These are phyloP conservation scores for Candida rishiriensis DNA, from an alignment of 805 yeast genomes.

Conservation along the genomic window DNA sequence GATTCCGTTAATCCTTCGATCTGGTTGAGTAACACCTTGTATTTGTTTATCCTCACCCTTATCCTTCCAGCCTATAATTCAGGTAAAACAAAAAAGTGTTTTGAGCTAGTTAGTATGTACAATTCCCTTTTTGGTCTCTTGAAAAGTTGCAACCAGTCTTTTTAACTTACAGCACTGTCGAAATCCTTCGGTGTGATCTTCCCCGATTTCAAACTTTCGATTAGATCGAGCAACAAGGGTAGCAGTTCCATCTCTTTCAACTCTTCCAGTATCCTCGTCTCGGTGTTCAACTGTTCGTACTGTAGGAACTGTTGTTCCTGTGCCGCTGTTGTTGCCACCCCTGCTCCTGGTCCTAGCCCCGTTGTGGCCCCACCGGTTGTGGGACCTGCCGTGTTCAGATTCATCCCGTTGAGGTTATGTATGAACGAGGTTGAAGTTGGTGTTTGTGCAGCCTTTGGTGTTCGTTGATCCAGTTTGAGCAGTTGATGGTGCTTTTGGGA, in stretches of 20 bases:
- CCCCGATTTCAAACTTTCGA: slow-evolving; percentile 37
- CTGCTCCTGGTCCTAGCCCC: too few species aligned
- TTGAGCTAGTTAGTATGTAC: slow-evolving; percentile 2
- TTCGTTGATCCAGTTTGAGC: too few species aligned
- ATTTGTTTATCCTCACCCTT: slow-evolving; percentile 35
- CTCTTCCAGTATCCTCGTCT: slow-evolving; percentile 25
- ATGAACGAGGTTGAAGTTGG: too few species aligned
- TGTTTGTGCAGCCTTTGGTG: too few species aligned
- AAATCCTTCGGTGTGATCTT: slow-evolving; percentile 39
- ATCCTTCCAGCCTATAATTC: slow-evolving; percentile 37
- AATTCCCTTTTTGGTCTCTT: too few species aligned
- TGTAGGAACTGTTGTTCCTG: slow-evolving; percentile 13
- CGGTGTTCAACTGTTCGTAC: slow-evolving; percentile 16
- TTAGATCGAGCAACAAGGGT: slow-evolving; percentile 36
- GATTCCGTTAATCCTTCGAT: slow-evolving; percentile 44
- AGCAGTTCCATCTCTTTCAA: slow-evolving; percentile 33
- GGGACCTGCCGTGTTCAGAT: too few species aligned
- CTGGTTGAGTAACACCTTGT: slow-evolving; percentile 33
- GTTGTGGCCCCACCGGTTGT: too few species aligned
- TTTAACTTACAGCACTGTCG: slow-evolving; percentile 13
- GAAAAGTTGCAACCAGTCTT: too few species aligned
- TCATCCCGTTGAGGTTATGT: too few species aligned
- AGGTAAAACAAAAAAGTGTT: neutral
- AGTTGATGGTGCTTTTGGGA: too few species aligned
- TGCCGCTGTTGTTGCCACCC: too few species aligned